phyloP scores from a whole-genome alignment of 1,284 basidiomycete species.

The Naganishia liquefaciens region DNA sequence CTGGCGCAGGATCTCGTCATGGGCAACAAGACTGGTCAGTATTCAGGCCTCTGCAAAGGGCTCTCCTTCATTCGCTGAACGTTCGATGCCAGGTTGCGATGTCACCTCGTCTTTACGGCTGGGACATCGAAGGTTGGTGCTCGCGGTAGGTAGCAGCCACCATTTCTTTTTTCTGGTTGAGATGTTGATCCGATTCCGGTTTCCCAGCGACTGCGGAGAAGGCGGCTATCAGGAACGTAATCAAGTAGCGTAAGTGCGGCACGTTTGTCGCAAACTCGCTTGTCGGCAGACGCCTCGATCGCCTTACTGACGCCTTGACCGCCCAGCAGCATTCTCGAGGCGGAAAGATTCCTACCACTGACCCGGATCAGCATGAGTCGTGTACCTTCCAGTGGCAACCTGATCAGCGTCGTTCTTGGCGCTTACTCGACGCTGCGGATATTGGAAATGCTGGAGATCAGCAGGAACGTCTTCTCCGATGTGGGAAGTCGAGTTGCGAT shows the following conservation, averaged over 20 bases:
- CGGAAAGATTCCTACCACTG: slow-evolving; percentile 14
- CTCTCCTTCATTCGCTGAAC: neutral
- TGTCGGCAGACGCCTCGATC: neutral
- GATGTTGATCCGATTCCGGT: neutral
- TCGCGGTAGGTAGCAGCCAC: slow-evolving; percentile 19
- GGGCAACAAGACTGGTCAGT: slow-evolving; percentile 11
- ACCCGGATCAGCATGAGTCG: slow-evolving; percentile 20
- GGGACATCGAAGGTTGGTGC: slow-evolving; percentile 33
- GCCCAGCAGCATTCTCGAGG: slow-evolving; percentile 14
- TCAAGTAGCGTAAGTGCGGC: slow-evolving; percentile 18
- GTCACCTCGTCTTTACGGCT: slow-evolving; percentile 16
- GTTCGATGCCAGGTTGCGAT: neutral
- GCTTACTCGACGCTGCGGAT: slow-evolving; percentile 15
- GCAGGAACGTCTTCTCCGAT: slow-evolving; percentile 14
- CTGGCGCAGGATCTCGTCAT: slow-evolving; percentile 6
- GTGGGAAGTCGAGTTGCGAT: neutral
- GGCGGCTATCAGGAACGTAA: slow-evolving; percentile 18
- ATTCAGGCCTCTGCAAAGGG: no score
- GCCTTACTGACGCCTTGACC: no score
- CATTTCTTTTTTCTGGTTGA: neutral
- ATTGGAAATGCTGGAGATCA: slow-evolving; percentile 31
- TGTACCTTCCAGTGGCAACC: slow-evolving; percentile 5
- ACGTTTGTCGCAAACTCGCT: neutral
- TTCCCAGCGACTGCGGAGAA: slow-evolving; percentile 1
- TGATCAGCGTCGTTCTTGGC: slow-evolving; percentile 5